Evolutionary conservation across 2,329 filamentous ascomycete genomes (phyloP).

Genomic region (Cercospora canescens): DNA sequence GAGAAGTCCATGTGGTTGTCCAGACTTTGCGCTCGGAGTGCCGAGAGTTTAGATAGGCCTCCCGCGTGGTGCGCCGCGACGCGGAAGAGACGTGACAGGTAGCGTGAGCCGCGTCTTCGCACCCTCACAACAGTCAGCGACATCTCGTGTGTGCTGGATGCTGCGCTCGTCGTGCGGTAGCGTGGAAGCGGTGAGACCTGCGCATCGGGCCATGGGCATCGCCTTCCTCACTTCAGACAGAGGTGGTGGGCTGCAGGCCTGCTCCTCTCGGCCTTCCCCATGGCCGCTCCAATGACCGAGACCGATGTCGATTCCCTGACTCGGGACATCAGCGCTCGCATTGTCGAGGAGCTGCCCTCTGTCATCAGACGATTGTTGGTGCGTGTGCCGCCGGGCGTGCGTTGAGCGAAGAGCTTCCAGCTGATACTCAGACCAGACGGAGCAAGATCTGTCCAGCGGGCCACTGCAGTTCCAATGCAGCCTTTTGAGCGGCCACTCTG

Average conservation of each 20-base stretch:
- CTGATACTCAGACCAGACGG: not conserved
- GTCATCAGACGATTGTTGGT: conserved; percentile 20
- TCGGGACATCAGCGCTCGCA: conserved; percentile 22
- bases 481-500: conserved; percentile 14
- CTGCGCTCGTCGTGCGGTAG: not conserved
- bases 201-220: not conserved
- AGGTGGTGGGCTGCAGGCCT: not conserved
- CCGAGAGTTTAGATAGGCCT: not conserved
- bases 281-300: not conserved
- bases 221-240: not conserved
- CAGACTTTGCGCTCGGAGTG: not conserved
- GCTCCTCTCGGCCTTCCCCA: not conserved
- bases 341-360: conserved; percentile 18
- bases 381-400: not conserved
- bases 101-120: not conserved
- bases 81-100: not conserved
- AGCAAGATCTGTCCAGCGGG: conserved; percentile 15
- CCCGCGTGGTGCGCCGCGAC: not conserved
- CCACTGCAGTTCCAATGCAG: conserved; percentile 25
- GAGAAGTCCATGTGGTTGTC: not conserved
- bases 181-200: not conserved
- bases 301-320: conserved; percentile 21
- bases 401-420: not conserved
- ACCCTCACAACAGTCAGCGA: not conserved
- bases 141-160: not conserved